Conservation (phyloP, 768 basidiomycete species). For the Psilocybe azurescens region DNA sequence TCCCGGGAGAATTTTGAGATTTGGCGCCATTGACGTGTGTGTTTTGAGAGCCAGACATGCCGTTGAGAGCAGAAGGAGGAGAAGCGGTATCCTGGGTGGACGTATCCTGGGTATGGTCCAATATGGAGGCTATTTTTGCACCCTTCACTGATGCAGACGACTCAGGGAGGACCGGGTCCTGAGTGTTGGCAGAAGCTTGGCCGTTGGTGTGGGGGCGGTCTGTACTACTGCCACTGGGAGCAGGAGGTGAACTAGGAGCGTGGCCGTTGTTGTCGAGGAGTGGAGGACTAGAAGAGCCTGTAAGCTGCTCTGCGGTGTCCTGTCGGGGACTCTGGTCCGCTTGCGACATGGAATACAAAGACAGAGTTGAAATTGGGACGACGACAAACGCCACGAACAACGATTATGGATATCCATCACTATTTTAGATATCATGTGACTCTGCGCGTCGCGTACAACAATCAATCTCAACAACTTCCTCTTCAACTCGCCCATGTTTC, state of each 20-base stretch:
- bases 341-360: constrained; percentile 15
- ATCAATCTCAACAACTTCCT: constrained; percentile 29
- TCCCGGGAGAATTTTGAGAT: constrained; percentile 16
- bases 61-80: constrained; percentile 17
- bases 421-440: constrained; percentile 4
- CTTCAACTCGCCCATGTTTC: constrained; percentile 41
- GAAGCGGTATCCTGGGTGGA: constrained; percentile 27
- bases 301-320: neutral
- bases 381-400: constrained; percentile 1
- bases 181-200: constrained; percentile 10
- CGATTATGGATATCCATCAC: neutral
- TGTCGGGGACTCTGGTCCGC: constrained; percentile 1
- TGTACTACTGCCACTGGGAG: neutral
- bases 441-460: constrained; percentile 19
- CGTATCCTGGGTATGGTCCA: constrained; percentile 23
- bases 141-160: constrained; percentile 30
- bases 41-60: constrained; percentile 17
- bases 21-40: constrained; percentile 19
- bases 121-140: constrained; percentile 17
- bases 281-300: neutral
- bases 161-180: constrained; percentile 11
- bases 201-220: constrained; percentile 19
- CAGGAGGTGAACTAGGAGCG: constrained; percentile 4
- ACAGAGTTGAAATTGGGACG: neutral
- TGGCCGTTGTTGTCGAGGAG: constrained; percentile 6